Evolutionary conservation across 192 early-diverging fungal genomes (phyloP).

Genomic region (Oehlia diaphana): DNA sequence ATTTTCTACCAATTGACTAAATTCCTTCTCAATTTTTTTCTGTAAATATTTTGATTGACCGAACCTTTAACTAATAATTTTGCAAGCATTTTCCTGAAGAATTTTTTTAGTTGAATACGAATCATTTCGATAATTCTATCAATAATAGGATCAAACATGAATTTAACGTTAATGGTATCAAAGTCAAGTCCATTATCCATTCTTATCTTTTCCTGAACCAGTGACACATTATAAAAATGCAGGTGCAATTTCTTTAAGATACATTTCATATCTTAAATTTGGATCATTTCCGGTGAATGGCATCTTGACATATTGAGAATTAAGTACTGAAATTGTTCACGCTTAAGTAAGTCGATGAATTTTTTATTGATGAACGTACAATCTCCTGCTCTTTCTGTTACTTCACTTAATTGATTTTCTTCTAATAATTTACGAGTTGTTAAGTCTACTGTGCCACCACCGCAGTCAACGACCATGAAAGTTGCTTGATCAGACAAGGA

Average conservation of each 20-base stretch:
- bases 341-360: background rate
- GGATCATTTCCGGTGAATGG: background rate
- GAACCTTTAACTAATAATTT: slow-evolving; percentile 59
- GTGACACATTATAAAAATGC: background rate
- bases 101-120: slow-evolving; percentile 49
- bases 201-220: background rate
- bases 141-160: slow-evolving; percentile 59
- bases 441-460: slow-evolving; percentile 59
- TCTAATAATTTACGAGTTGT: slow-evolving; percentile 30
- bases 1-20: slow-evolving; percentile 37
- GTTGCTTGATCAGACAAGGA: slow-evolving; percentile 22
- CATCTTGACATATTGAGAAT: background rate
- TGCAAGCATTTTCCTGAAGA: slow-evolving; percentile 39
- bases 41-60: slow-evolving; percentile 53
- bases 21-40: slow-evolving; percentile 48
- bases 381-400: background rate
- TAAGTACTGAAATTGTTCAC: slow-evolving; percentile 3
- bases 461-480: slow-evolving; percentile 60
- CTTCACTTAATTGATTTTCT: background rate
- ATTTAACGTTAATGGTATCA: slow-evolving; percentile 47
- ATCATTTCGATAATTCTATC: slow-evolving; percentile 52
- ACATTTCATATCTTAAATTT: background rate
- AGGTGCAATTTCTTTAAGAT: background rate
- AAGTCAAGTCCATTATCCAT: slow-evolving; percentile 39
- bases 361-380: slow-evolving; percentile 6